Percentiles rank a stretch among this genome's conserved stretches.
These are phyloP conservation scores for Wallacemonas sp. DNA, from an alignment of 208 protist species.

Conservation along the genomic window DNA sequence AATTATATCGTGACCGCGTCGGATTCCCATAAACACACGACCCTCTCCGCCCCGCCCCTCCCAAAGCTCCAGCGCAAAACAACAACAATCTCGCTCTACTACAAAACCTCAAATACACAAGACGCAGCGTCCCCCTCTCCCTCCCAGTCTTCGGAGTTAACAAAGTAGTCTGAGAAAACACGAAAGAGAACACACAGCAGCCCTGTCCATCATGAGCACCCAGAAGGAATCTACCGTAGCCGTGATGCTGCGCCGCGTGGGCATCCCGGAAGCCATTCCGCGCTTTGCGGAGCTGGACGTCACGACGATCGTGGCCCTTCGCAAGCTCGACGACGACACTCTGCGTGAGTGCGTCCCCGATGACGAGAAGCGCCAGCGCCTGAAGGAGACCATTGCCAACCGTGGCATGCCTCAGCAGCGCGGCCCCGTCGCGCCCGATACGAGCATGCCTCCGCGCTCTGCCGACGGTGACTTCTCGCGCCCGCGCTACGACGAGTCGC, in stretches of 20 bases:
- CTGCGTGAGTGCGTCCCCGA: slow-evolving; percentile 76
- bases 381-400: slow-evolving; percentile 76
- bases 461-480: slow-evolving; percentile 36
- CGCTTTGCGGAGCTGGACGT: slow-evolving; percentile 73
- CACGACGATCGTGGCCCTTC: slow-evolving; percentile 71
- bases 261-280: slow-evolving; percentile 69
- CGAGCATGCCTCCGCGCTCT: slow-evolving; percentile 26
- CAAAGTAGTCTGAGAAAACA: neutral
- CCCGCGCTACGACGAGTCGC: slow-evolving; percentile 24
- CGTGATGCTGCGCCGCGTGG: slow-evolving; percentile 72
- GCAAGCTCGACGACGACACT: slow-evolving; percentile 68
- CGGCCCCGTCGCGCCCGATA: slow-evolving; percentile 29
- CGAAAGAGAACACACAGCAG: neutral
- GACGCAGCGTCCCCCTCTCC: neutral
- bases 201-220: neutral
- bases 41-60: too few species aligned
- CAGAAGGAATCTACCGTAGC: slow-evolving; percentile 51
- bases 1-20: too few species aligned
- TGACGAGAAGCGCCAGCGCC: slow-evolving; percentile 51
- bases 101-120: too few species aligned
- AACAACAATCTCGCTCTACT: too few species aligned
- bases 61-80: too few species aligned
- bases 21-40: too few species aligned
- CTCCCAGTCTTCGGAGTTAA: neutral
- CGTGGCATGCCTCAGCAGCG: slow-evolving; percentile 57